These are phyloP conservation scores for Oemleria cerasiformis DNA, from an alignment of 306 rosid species.

Conservation along the genomic window DNA sequence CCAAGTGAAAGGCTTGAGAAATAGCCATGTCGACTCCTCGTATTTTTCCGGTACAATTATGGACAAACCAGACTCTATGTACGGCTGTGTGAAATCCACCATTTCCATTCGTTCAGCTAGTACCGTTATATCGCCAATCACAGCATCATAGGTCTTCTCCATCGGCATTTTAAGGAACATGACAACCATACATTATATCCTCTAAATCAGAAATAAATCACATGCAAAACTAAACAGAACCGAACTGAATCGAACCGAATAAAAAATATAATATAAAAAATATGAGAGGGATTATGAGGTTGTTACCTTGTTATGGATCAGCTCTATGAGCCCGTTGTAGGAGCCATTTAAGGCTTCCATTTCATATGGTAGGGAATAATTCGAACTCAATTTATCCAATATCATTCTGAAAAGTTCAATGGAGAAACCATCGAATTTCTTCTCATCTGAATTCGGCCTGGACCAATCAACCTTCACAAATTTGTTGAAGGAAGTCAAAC, in stretches of 20 bases:
- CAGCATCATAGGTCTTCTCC: constrained; percentile 46
- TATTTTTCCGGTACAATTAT: constrained; percentile 44
- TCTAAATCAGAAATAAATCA: not conserved
- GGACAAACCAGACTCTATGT: constrained; percentile 63
- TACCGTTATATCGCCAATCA: constrained; percentile 53
- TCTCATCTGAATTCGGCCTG: not conserved
- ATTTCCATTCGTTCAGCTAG: constrained; percentile 37
- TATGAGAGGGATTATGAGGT: not conserved
- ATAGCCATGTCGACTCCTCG: constrained; percentile 45
- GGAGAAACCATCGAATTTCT: constrained; percentile 48
- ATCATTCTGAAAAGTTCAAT: constrained; percentile 36
- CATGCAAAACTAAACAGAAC: not conserved
- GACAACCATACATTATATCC: not conserved
- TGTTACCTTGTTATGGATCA: constrained; percentile 49
- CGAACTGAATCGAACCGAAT: no score
- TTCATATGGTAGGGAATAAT: constrained; percentile 39
- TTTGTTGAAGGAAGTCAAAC: constrained; percentile 39
- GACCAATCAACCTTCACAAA: constrained; percentile 45
- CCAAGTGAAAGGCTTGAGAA: constrained; percentile 62
- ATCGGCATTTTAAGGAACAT: constrained; percentile 17
- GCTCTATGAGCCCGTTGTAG: constrained; percentile 34
- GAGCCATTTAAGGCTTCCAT: constrained; percentile 20
- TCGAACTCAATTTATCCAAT: constrained; percentile 10
- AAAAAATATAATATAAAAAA: not conserved
- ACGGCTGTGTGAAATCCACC: constrained; percentile 63